Evolutionary conservation across 2,329 filamentous ascomycete genomes (phyloP).

Genomic region (Pseudocercospora fuligena): DNA sequence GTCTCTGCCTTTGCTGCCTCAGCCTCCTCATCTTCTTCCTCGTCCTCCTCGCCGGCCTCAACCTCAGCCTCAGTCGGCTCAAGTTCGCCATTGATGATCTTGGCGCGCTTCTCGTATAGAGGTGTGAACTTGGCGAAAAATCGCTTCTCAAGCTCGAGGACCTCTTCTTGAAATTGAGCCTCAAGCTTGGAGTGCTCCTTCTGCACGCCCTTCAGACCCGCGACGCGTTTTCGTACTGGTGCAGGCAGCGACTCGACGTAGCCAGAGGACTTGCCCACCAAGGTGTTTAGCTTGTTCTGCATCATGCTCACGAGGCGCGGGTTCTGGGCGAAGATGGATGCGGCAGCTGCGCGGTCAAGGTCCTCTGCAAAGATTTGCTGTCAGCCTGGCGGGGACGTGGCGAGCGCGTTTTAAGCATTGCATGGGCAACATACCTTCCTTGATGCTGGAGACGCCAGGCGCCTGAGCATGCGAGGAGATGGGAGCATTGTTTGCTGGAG

Average conservation of each 20-base stretch:
- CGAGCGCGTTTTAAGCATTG: constrained; percentile 5
- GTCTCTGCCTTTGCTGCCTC: constrained; percentile 62
- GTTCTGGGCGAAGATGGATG: constrained; percentile 93
- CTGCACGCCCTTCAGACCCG: constrained; percentile 95
- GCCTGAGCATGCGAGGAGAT: constrained; percentile 98
- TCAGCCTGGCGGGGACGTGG: constrained; percentile 14
- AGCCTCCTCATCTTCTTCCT: constrained; percentile 68
- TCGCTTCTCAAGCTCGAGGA: constrained; percentile 97
- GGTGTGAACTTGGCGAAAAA: constrained; percentile 99
- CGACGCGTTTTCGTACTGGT: constrained; percentile 87
- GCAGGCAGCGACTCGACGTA: constrained; percentile 96
- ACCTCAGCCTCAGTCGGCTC: constrained; percentile 91
- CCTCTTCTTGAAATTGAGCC: constrained; percentile 97
- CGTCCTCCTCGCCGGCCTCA: constrained; percentile 79
- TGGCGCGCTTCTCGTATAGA: constrained; percentile 91
- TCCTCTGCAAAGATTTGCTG: constrained; percentile 68
- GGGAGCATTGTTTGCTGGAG: constrained; percentile 86
- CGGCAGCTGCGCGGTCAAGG: constrained; percentile 82
- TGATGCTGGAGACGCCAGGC: constrained; percentile 91
- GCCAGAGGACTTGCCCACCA: constrained; percentile 93
- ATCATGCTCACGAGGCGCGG: constrained; percentile 96
- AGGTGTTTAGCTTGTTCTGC: constrained; percentile 89
- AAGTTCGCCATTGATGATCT: constrained; percentile 83
- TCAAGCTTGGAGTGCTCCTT: constrained; percentile 99
- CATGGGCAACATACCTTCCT: constrained; percentile 75